These are phyloP conservation scores for Lodderomyces pseudojiufengensis DNA, from an alignment of 1,139 yeast species.

Conservation along the genomic window DNA sequence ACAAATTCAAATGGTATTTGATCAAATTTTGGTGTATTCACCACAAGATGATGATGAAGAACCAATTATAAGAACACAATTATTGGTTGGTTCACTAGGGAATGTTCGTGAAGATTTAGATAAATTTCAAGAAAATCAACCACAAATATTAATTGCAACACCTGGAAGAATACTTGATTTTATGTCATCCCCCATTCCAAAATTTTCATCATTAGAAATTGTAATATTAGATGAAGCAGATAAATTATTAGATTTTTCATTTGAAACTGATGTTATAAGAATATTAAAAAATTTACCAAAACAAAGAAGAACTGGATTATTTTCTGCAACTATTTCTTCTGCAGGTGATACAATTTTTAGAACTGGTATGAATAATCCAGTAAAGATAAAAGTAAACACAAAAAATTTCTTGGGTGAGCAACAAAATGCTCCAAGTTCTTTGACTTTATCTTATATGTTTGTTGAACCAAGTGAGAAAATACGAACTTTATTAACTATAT, in stretches of 20 bases:
- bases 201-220: slow-evolving; percentile 62
- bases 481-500: slow-evolving; percentile 51
- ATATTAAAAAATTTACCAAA: slow-evolving; percentile 72
- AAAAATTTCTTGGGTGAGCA: slow-evolving; percentile 17
- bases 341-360: slow-evolving; percentile 69
- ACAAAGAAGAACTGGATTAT: slow-evolving; percentile 89
- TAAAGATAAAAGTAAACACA: slow-evolving; percentile 70
- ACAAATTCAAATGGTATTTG: slow-evolving; percentile 72
- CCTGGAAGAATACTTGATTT: slow-evolving; percentile 89
- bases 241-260: slow-evolving; percentile 74
- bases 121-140: slow-evolving; percentile 46
- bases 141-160: slow-evolving; percentile 83
- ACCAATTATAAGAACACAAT: slow-evolving; percentile 53
- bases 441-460: slow-evolving; percentile 60
- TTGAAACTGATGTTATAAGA: slow-evolving; percentile 62
- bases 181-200: slow-evolving; percentile 40
- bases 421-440: slow-evolving; percentile 53
- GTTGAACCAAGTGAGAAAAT: slow-evolving; percentile 61
- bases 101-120: slow-evolving; percentile 74
- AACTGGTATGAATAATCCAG: slow-evolving; percentile 88
- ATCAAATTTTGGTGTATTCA: slow-evolving; percentile 53
- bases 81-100: slow-evolving; percentile 75
- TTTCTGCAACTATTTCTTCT: slow-evolving; percentile 84
- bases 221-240: slow-evolving; percentile 93
- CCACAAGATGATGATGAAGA: slow-evolving; percentile 41